Base-by-base conservation (phyloP, 768 basidiomycete genomes). In the Russula sp. region DNA sequence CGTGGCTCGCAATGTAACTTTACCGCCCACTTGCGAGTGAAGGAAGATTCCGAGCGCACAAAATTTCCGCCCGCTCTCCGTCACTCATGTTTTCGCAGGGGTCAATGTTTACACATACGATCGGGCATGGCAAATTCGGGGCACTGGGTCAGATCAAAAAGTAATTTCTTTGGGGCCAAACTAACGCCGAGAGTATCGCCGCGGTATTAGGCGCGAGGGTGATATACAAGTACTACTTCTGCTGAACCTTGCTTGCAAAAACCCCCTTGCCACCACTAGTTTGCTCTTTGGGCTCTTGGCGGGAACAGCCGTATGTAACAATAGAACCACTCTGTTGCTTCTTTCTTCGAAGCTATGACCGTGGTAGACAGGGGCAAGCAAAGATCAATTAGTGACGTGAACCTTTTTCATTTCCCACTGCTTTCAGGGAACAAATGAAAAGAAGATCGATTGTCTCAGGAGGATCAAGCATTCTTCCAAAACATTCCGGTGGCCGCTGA, bases 141-240 rank as follows among this genome's bases (percentile, higher is more conserved):
- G 4, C 4, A 32, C n/a, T 48, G 57, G 34, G 16, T 40, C n/a
- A 26, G 50, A 63, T 44, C 30, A 50, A 26, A 50, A 26, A 4
- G 28, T n/a, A 5, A 5, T 54, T 58, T 24, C 13, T 32, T 10
- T 28, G 28, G 51, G 14, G 53, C 36, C 54, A 26, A 57, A 49
- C 48, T 61, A 56, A 56, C 48, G 38, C 53, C 58, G 63, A 59
- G 63, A 64, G 34, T 30, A 22, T 38, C 10, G 53, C 40, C 46
- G 53, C 48, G 34, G 52, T 63, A 36, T 44, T 46, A 26, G 40
- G 40, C 30, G 22, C 44, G 36, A 63, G n/a, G n/a, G 14, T 28
- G 22, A 59, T 46, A 50, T 42, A 28, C 14, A 40, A 40, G 38
- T 16, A 40, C 14, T 34, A 11, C 40, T n/a, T 28, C 44, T 36